These are phyloP conservation scores for Rubia yunnanensis DNA, from an alignment of 257 asterid species.

Conservation along the genomic window DNA sequence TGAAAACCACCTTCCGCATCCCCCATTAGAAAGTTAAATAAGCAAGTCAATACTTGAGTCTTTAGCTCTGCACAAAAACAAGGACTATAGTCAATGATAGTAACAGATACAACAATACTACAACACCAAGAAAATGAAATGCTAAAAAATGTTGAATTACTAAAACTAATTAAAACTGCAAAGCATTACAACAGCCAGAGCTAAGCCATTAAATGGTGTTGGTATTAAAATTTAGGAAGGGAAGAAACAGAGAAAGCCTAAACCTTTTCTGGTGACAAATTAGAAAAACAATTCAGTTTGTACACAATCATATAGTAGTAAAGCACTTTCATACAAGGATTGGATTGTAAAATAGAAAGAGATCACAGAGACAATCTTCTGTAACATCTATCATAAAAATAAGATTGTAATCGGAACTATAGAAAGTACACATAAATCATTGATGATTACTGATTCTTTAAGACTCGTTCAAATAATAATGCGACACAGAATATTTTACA, in stretches of 20 bases:
- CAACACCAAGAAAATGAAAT: not conserved
- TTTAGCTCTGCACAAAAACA: conserved; percentile 17
- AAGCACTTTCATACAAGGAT: not conserved
- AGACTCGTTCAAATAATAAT: not conserved
- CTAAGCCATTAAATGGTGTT: not conserved
- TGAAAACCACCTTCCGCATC: conserved; percentile 57
- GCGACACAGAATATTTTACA: not conserved
- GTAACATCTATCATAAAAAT: too few relatives aligned
- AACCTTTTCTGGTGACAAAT: not conserved
- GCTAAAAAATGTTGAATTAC: not conserved
- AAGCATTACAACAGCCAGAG: not conserved
- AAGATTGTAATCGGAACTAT: not conserved
- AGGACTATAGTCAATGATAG: not conserved
- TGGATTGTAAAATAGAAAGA: not conserved
- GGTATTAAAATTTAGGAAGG: not conserved
- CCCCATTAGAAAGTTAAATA: conserved; percentile 42
- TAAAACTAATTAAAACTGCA: not conserved
- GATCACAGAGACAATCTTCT: not conserved
- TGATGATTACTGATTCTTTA: not conserved
- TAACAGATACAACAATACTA: not conserved
- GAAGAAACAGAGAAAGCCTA: too few relatives aligned
- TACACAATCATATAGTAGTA: not conserved
- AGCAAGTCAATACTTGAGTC: conserved; percentile 8
- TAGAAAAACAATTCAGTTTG: not conserved
- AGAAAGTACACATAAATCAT: not conserved